Conservation (phyloP, 805 yeast species). For the Hanseniaspora valbyensis region DNA sequence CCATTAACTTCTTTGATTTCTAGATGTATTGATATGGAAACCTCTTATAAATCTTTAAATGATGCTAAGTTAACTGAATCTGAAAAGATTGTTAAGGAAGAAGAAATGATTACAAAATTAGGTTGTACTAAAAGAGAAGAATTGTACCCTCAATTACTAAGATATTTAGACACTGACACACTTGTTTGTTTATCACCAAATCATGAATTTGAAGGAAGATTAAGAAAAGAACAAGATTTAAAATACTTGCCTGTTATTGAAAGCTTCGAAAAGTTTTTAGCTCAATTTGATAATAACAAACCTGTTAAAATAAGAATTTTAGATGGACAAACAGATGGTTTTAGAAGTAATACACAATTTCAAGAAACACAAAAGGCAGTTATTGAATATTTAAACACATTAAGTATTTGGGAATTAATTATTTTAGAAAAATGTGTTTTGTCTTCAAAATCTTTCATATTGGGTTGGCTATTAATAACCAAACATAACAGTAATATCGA, state of each 20-base stretch:
- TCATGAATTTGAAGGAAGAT: conserved; percentile 69
- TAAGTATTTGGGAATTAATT: conserved; percentile 68
- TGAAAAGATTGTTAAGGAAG: conserved; percentile 24
- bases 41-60: conserved; percentile 26
- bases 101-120: conserved; percentile 46
- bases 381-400: conserved; percentile 46
- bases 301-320: conserved; percentile 42
- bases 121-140: conserved; percentile 43
- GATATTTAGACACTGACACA: conserved; percentile 91
- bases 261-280: conserved; percentile 51
- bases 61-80: conserved; percentile 17
- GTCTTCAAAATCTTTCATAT: conserved; percentile 72
- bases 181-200: conserved; percentile 72
- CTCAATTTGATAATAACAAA: conserved; percentile 26
- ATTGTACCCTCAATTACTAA: conserved; percentile 50
- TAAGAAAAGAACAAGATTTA: conserved; percentile 71
- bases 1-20: conserved; percentile 84
- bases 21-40: conserved; percentile 67
- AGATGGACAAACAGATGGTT: conserved; percentile 73
- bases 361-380: conserved; percentile 52
- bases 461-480: conserved; percentile 61
- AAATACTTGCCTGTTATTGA: conserved; percentile 62
- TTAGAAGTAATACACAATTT: conserved; percentile 69
- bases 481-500: conserved; percentile 25
- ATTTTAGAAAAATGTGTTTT: conserved; percentile 85